These are phyloP conservation scores for Canavalia gladiata DNA, from an alignment of 306 rosid genomes.

Conservation along the genomic window DNA sequence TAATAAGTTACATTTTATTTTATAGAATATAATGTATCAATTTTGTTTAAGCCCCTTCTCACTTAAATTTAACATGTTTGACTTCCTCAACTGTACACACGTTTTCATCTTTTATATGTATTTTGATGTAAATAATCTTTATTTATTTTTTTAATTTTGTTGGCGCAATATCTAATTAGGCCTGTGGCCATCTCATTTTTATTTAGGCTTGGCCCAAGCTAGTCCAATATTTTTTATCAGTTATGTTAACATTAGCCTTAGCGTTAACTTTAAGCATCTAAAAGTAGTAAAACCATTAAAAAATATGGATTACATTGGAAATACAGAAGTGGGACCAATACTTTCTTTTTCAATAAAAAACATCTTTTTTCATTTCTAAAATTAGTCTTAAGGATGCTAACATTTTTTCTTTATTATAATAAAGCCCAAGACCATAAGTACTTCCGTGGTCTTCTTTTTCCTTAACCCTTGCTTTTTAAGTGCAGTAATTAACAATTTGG, in stretches of 20 bases:
- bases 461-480: conserved; percentile 14
- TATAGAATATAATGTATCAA: neutral
- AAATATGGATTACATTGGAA: too few relatives aligned
- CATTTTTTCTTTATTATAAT: neutral
- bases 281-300: too few relatives aligned
- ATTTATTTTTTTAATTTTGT: neutral
- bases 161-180: conserved; percentile 6
- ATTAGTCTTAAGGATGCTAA: too few relatives aligned
- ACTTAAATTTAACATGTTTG: conserved; percentile 10
- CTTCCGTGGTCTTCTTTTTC: conserved; percentile 9
- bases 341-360: too few relatives aligned
- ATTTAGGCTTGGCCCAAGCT: neutral
- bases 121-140: neutral
- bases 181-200: conserved; percentile 20
- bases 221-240: neutral
- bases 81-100: neutral
- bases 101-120: neutral
- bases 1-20: neutral
- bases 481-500: conserved; percentile 27
- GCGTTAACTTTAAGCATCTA: too few relatives aligned
- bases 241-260: too few relatives aligned
- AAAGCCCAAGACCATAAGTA: conserved; percentile 9
- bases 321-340: too few relatives aligned
- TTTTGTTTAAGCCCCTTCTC: conserved; percentile 22
- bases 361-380: too few relatives aligned